Evolutionary conservation across 1,284 basidiomycete species (phyloP).

Genomic region (Somion occarium): DNA sequence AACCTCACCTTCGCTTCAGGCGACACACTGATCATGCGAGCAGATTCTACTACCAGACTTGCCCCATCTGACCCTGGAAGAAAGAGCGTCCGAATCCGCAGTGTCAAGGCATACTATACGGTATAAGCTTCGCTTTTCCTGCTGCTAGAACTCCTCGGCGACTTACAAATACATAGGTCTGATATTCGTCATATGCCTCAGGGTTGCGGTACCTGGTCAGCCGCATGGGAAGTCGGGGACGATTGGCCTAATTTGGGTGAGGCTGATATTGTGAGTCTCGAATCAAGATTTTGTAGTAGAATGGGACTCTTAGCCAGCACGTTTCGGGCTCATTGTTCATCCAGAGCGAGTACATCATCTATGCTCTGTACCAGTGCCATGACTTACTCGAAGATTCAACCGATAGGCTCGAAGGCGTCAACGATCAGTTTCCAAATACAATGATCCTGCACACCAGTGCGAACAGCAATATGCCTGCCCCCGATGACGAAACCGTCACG

Average conservation of each 20-base stretch:
- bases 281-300: too few relatives aligned
- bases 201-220: constrained; percentile 61
- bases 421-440: constrained; percentile 39
- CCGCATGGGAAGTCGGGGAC: constrained; percentile 38
- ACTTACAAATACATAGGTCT: constrained; percentile 34
- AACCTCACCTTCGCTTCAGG: constrained; percentile 22
- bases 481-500: constrained; percentile 2
- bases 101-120: constrained; percentile 43
- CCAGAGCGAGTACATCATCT: constrained; percentile 10
- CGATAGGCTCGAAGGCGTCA: constrained; percentile 47
- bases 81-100: constrained; percentile 50
- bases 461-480: constrained; percentile 25
- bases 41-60: constrained; percentile 42
- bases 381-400: too few relatives aligned
- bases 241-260: constrained; percentile 31
- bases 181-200: constrained; percentile 48
- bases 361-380: too few relatives aligned
- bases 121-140: constrained; percentile 47
- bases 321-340: too few relatives aligned
- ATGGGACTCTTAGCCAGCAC: too few relatives aligned
- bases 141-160: too few relatives aligned
- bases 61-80: constrained; percentile 41
- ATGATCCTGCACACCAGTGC: constrained; percentile 47
- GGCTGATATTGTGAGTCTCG: constrained; percentile 26
- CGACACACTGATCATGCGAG: constrained; percentile 32